A percentile compares a stretch with the other conserved stretches of the same genome.
Conservation (phyloP, 202 grass and related monocot genomes). For the Brachypodium distachyon region DNA sequence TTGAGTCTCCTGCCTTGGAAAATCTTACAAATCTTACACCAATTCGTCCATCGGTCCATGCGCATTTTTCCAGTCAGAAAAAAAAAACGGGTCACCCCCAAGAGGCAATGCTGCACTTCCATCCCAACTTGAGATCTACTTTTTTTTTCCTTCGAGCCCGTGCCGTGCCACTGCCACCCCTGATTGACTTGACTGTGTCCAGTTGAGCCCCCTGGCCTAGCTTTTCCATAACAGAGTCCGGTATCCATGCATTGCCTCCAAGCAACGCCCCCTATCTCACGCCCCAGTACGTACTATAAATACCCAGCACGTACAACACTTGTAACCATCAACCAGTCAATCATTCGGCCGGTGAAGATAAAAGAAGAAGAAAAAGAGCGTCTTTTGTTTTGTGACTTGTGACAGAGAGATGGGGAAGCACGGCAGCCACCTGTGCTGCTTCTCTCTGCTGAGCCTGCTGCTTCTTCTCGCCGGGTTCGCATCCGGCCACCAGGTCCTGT, state of each 20-base stretch:
- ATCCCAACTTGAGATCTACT: not conserved
- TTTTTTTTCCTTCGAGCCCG: not conserved
- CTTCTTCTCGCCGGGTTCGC: not conserved
- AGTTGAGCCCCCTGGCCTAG: not conserved
- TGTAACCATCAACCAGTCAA: not conserved
- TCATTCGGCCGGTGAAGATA: not conserved
- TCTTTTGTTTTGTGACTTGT: too few relatives aligned
- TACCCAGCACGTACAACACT: not conserved
- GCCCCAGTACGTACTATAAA: conserved; percentile 1
- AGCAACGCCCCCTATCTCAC: not conserved
- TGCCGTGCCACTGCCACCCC: not conserved
- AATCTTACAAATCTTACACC: too few relatives aligned
- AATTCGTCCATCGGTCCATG: too few relatives aligned
- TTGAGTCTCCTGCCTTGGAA: too few relatives aligned
- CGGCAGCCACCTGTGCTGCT: not conserved
- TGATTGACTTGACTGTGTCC: conserved; percentile 1
- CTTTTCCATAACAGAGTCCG: not conserved
- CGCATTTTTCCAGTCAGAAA: too few relatives aligned
- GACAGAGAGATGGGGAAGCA: conserved; percentile 3
- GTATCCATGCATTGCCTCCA: not conserved
- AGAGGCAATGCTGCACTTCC: not conserved
- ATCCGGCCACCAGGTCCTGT: conserved; percentile 30
- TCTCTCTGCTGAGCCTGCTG: not conserved
- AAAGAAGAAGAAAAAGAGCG: not conserved
- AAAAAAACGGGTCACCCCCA: not conserved